Evolutionary conservation across 257 asterid species (phyloP).

Genomic region (Schizonepeta tenuifolia): DNA sequence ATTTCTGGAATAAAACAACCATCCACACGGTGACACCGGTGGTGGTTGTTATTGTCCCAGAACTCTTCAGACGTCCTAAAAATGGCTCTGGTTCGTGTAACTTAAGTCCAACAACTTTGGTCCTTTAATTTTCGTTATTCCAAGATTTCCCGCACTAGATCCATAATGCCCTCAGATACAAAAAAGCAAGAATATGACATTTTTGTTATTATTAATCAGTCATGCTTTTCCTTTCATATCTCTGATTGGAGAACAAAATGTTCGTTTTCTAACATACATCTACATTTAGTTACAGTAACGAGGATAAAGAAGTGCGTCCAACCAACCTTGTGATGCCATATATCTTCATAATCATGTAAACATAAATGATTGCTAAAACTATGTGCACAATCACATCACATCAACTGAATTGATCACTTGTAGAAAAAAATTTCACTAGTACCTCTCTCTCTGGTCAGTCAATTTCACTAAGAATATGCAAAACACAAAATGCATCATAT

Average conservation of each 20-base stretch:
- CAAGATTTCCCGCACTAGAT: constrained; percentile 3
- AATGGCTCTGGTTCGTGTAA: background rate
- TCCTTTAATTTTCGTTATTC: background rate
- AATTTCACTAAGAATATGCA: background rate
- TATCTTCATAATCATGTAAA: background rate
- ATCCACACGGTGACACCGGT: background rate
- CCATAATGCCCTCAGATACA: background rate
- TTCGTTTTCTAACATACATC: background rate
- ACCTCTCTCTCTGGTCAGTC: background rate
- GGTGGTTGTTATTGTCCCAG: too few species aligned
- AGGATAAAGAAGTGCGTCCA: too few species aligned
- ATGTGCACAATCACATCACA: background rate
- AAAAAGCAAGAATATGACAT: background rate
- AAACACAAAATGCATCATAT: background rate
- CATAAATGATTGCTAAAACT: background rate
- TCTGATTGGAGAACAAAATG: background rate
- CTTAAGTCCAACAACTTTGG: background rate
- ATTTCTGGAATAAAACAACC: background rate
- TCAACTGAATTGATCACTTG: background rate
- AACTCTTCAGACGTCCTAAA: background rate
- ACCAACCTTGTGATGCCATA: background rate
- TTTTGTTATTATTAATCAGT: background rate
- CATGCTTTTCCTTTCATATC: background rate
- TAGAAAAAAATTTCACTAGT: background rate
- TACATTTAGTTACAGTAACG: background rate